A percentile compares a stretch with the other conserved stretches of the same genome.
phyloP scores from a whole-genome alignment of 2,329 filamentous ascomycete species.

The Coniochaeta prunicola region DNA sequence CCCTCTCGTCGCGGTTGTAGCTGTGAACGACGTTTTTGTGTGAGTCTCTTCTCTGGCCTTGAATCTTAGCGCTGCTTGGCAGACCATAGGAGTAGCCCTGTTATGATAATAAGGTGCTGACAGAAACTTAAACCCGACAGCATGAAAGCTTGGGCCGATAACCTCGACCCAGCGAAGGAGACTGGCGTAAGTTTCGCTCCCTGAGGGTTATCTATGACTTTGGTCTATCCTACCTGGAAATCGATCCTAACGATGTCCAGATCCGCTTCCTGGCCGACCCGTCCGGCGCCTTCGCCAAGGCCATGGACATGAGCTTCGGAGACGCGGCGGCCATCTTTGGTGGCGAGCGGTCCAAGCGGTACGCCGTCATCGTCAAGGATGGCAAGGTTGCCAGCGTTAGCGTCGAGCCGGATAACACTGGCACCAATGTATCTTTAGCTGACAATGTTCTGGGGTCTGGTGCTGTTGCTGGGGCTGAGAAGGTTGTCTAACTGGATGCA shows the following conservation, averaged over 20 bases:
- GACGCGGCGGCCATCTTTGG: constrained; percentile 77
- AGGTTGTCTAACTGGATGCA: neutral
- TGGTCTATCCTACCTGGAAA: too few species aligned
- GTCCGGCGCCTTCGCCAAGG: constrained; percentile 70
- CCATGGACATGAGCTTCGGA: constrained; percentile 69
- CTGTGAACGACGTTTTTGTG: constrained; percentile 94
- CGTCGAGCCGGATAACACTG: constrained; percentile 85
- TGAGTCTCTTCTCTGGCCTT: constrained; percentile 37
- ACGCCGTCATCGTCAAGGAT: constrained; percentile 74
- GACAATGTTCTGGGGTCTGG: constrained; percentile 38
- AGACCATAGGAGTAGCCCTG: neutral
- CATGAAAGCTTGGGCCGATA: constrained; percentile 82
- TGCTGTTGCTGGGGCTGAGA: neutral
- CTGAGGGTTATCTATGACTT: too few species aligned
- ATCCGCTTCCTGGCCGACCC: constrained; percentile 88
- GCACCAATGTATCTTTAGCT: constrained; percentile 49
- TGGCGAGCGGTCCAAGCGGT: constrained; percentile 76
- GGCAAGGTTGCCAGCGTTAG: constrained; percentile 77
- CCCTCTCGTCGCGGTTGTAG: constrained; percentile 80
- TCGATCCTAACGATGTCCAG: constrained; percentile 31
- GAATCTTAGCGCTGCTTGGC: neutral
- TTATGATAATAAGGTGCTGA: neutral
- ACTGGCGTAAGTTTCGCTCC: constrained; percentile 58
- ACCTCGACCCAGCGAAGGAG: constrained; percentile 66
- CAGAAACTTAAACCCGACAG: constrained; percentile 31